Conservation (phyloP, 164 flowering plant genomes). For the Sextonia rubra region DNA sequence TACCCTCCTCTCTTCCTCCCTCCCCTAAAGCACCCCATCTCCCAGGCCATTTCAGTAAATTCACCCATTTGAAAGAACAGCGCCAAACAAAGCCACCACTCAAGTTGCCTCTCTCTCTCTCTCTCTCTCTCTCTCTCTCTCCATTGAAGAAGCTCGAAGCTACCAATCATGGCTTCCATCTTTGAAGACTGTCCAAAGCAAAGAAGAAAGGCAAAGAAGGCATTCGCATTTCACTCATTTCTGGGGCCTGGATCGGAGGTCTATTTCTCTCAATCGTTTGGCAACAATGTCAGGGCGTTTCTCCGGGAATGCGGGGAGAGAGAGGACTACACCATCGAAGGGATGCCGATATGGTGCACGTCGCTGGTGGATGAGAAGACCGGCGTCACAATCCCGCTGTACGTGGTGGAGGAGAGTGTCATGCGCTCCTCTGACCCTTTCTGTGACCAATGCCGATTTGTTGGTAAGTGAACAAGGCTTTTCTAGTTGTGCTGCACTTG, state of each 20-base stretch:
- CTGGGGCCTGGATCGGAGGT: conserved; percentile 49
- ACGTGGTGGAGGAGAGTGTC: conserved; percentile 64
- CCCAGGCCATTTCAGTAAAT: not conserved
- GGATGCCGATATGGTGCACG: conserved; percentile 67
- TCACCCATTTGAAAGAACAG: not conserved
- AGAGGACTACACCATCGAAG: conserved; percentile 43
- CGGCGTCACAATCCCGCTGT: conserved; percentile 58
- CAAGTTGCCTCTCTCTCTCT: not conserved
- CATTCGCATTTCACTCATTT: conserved; percentile 43
- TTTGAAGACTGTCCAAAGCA: not conserved
- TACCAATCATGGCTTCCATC: not conserved
- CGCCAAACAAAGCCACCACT: not conserved
- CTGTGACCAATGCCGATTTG: conserved; percentile 75
- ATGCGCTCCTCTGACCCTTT: conserved; percentile 37
- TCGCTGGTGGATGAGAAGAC: conserved; percentile 47
- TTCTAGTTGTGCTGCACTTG: not conserved
- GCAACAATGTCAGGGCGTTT: conserved; percentile 60
- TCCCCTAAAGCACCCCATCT: not conserved
- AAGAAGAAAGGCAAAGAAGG: not conserved
- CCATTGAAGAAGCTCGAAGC: not conserved
- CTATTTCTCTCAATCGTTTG: conserved; percentile 42
- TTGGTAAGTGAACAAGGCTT: conserved; percentile 32
- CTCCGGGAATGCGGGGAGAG: conserved; percentile 49
- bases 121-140: not conserved
- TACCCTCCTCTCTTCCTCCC: not conserved